These are phyloP conservation scores for Phytophthora meadii DNA, from an alignment of 352 stramenopile species.

Conservation along the genomic window DNA sequence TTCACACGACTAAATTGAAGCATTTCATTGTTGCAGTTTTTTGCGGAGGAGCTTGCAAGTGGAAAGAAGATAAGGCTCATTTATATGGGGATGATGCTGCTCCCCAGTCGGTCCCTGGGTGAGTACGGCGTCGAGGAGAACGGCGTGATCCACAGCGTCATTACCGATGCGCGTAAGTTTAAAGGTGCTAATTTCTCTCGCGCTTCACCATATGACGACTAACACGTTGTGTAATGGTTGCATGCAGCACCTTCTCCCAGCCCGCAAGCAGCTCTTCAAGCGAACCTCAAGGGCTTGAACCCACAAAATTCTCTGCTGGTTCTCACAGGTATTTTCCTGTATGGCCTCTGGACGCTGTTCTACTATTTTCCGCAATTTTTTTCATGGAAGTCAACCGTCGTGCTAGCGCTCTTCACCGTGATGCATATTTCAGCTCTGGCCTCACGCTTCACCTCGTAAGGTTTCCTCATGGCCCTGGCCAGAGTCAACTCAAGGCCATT, in stretches of 20 bases:
- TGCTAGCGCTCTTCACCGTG: slow-evolving; percentile 68
- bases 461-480: no score
- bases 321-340: slow-evolving; percentile 70
- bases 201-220: slow-evolving; percentile 19
- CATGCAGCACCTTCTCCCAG: slow-evolving; percentile 50
- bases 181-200: slow-evolving; percentile 9
- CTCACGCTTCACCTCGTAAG: slow-evolving; percentile 55
- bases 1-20: background rate
- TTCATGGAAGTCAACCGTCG: slow-evolving; percentile 75
- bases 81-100: slow-evolving; percentile 85
- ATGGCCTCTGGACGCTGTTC: slow-evolving; percentile 79
- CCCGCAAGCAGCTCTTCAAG: slow-evolving; percentile 44
- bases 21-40: slow-evolving; percentile 55
- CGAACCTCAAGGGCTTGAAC: slow-evolving; percentile 66
- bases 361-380: slow-evolving; percentile 85
- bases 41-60: slow-evolving; percentile 53
- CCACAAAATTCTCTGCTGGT: slow-evolving; percentile 66
- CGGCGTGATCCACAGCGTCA: slow-evolving; percentile 77
- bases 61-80: slow-evolving; percentile 77
- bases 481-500: slow-evolving; percentile 6
- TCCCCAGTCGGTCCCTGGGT: slow-evolving; percentile 67
- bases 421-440: slow-evolving; percentile 67
- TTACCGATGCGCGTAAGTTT: slow-evolving; percentile 74
- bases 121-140: slow-evolving; percentile 82
- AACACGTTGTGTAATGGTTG: slow-evolving; percentile 21